A percentile compares a stretch with the other conserved stretches of the same genome.
Conservation (phyloP, 2,329 filamentous ascomycete species). For the Penicillium sp. region DNA sequence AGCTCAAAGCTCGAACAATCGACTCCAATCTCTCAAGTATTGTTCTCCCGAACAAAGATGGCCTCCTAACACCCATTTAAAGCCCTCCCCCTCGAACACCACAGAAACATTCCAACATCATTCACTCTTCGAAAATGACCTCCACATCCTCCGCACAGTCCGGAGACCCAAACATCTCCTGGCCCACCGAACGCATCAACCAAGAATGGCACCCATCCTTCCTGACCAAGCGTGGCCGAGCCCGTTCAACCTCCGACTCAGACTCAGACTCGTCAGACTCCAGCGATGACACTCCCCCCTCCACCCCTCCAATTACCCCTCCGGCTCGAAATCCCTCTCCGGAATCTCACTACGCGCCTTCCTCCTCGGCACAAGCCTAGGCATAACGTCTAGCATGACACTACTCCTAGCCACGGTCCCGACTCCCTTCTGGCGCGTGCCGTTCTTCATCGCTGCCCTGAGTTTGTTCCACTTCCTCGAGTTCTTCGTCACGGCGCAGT, state of each 20-base stretch:
- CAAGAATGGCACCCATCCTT: constrained; percentile 19
- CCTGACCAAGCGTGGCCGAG: constrained; percentile 4
- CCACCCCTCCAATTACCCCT: constrained; percentile 33
- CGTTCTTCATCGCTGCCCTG: constrained; percentile 55
- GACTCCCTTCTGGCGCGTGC: constrained; percentile 53
- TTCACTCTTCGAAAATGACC: constrained; percentile 6
- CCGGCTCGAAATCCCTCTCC: constrained; percentile 40
- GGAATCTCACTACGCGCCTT: constrained; percentile 46
- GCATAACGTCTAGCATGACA: constrained; percentile 30
- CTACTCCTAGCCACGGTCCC: constrained; percentile 24
- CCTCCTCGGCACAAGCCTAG: constrained; percentile 40
- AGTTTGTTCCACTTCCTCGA: constrained; percentile 91
- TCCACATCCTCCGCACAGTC: constrained; percentile 14
- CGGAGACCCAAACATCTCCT: constrained; percentile 16
- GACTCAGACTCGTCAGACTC: constrained; percentile 2
- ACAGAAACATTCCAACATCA: neutral
- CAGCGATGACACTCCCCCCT: constrained; percentile 10
- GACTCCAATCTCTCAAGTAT: neutral
- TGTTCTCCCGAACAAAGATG: neutral
- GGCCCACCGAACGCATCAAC: constrained; percentile 10
- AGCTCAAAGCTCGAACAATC: neutral
- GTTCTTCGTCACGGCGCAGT: constrained; percentile 81
- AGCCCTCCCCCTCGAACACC: neutral
- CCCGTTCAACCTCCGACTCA: constrained; percentile 2
- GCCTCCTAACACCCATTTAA: neutral